These are phyloP conservation scores for Ustilago lituana DNA, from an alignment of 1,284 basidiomycete genomes.

Conservation along the genomic window DNA sequence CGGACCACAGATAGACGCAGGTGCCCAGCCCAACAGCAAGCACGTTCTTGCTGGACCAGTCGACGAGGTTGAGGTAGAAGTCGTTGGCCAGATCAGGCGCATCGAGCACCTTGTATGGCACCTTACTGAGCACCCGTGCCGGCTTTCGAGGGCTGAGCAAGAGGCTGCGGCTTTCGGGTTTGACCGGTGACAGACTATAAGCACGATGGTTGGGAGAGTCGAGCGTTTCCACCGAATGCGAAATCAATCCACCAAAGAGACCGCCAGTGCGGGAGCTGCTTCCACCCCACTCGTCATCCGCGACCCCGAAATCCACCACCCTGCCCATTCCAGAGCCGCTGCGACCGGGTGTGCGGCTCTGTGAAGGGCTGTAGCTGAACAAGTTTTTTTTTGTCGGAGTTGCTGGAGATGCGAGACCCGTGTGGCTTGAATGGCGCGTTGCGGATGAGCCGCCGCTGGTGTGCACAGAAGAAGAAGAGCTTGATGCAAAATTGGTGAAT, in stretches of 20 bases:
- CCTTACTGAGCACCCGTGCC: constrained; percentile 86
- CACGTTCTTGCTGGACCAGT: constrained; percentile 94
- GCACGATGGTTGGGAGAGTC: constrained; percentile 78
- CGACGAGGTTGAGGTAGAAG: constrained; percentile 97
- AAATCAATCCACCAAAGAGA: constrained; percentile 50
- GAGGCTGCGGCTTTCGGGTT: constrained; percentile 81
- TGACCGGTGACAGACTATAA: constrained; percentile 90
- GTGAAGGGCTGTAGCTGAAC: constrained; percentile 68
- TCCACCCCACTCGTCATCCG: constrained; percentile 30
- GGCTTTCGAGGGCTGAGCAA: constrained; percentile 84
- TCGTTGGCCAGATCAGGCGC: constrained; percentile 93
- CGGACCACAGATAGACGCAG: constrained; percentile 96
- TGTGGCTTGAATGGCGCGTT: constrained; percentile 42
- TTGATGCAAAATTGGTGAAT: constrained; percentile 36
- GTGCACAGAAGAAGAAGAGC: constrained; percentile 42
- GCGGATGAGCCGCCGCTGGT: constrained; percentile 46
- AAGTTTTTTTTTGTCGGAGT: constrained; percentile 69
- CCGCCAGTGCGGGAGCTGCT: constrained; percentile 33
- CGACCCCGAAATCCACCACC: constrained; percentile 43
- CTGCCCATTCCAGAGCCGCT: constrained; percentile 40
- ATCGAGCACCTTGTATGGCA: constrained; percentile 95
- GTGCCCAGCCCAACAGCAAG: constrained; percentile 90
- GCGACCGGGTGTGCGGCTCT: constrained; percentile 39
- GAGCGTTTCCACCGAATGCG: constrained; percentile 44
- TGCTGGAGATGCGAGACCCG: constrained; percentile 37